Evolutionary conservation across 1,284 basidiomycete genomes (phyloP).

Genomic region (Rhodotorula sp.): DNA sequence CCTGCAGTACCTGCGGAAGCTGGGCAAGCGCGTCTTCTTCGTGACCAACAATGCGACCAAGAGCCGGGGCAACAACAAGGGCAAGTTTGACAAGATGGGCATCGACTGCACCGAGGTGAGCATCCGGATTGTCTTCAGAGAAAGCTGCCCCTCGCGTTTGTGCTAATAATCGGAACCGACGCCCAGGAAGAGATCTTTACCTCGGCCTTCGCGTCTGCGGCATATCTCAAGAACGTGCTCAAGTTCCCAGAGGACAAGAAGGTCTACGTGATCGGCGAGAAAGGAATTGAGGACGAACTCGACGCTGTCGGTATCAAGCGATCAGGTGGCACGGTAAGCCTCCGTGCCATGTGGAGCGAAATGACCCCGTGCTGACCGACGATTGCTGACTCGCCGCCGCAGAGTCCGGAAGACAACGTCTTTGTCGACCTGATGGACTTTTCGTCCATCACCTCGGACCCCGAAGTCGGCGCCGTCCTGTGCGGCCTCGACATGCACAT

Average conservation of each 20-base stretch:
- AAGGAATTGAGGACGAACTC: conserved; percentile 90
- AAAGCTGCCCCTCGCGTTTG: too few species aligned
- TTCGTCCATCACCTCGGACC: conserved; percentile 64
- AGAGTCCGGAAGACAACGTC: conserved; percentile 81
- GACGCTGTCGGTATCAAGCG: conserved; percentile 74
- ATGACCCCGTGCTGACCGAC: neutral
- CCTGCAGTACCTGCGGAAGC: conserved; percentile 36
- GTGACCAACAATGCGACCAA: conserved; percentile 66
- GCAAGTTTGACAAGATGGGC: conserved; percentile 86
- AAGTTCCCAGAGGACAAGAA: conserved; percentile 75
- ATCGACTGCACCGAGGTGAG: conserved; percentile 79
- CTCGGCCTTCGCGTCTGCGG: conserved; percentile 89
- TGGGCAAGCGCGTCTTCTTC: conserved; percentile 67
- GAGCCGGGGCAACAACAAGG: conserved; percentile 79
- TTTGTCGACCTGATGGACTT: conserved; percentile 71
- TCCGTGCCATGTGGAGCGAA: too few species aligned
- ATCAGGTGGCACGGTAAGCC: conserved; percentile 78
- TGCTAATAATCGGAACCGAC: too few species aligned
- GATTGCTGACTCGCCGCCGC: neutral
- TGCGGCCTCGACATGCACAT: conserved; percentile 55
- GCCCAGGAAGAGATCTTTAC: conserved; percentile 90
- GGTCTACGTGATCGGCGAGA: conserved; percentile 93
- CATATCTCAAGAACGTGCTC: conserved; percentile 86
- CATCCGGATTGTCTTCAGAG: conserved; percentile 27
- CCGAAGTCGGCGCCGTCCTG: conserved; percentile 81